These are phyloP conservation scores for Dimocarpus longan DNA, from an alignment of 345 rosid species.

Conservation along the genomic window DNA sequence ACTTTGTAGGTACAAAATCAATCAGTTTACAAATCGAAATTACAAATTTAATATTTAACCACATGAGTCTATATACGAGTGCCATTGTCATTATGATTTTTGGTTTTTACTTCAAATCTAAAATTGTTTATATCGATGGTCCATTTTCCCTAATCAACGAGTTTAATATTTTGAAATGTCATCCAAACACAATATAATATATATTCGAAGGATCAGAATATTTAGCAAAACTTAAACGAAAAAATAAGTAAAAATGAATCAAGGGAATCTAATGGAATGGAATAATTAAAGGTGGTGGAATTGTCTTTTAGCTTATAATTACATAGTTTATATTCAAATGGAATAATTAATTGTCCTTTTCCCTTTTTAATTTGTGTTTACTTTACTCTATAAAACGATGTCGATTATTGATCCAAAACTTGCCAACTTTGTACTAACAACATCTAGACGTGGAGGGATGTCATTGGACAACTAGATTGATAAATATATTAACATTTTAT, in stretches of 20 bases:
- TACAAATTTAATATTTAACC: too few relatives aligned
- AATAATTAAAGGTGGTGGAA: background rate
- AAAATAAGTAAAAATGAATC: background rate
- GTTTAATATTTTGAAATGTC: too few relatives aligned
- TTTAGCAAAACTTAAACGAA: background rate
- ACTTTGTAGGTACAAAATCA: too few relatives aligned
- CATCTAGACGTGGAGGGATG: slow-evolving; percentile 8
- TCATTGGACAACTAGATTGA: background rate
- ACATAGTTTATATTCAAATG: background rate
- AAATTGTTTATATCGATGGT: too few relatives aligned
- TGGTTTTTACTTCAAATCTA: too few relatives aligned
- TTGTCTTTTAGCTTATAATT: background rate
- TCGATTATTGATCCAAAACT: background rate
- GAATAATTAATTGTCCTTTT: too few relatives aligned
- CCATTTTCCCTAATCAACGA: too few relatives aligned
- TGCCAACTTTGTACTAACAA: background rate
- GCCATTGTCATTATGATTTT: too few relatives aligned
- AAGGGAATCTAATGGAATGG: background rate
- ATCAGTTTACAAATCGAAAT: too few relatives aligned
- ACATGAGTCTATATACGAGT: too few relatives aligned
- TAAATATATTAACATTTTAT: background rate
- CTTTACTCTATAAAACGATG: background rate
- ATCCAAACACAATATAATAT: background rate
- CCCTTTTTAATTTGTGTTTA: background rate
- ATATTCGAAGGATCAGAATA: background rate